Evolutionary conservation across 139 green algal species (phyloP).

Genomic region (Tetraselmis striata): DNA sequence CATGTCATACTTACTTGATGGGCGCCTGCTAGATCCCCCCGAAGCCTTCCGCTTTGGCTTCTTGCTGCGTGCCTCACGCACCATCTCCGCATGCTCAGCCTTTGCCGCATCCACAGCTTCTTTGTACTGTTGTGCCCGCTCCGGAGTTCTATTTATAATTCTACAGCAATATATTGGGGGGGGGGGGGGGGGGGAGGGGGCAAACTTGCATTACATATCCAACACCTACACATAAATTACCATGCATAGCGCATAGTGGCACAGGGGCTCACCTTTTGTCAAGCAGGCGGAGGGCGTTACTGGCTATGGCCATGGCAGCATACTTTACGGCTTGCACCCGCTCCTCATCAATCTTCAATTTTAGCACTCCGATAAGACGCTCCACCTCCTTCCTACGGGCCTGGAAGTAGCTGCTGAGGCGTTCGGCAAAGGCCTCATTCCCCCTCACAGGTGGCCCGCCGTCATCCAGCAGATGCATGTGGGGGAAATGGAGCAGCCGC

Average conservation of each 20-base stretch:
- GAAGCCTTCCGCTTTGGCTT: neutral
- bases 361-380: neutral
- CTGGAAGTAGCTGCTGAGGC: neutral
- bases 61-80: neutral
- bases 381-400: neutral
- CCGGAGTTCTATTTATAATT: neutral
- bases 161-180: neutral
- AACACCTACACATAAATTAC: neutral
- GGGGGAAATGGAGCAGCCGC: neutral
- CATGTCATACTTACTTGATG: neutral
- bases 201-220: neutral
- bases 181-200: too few relatives aligned
- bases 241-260: neutral
- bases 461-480: neutral
- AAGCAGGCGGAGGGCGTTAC: neutral
- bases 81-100: neutral
- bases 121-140: neutral
- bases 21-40: neutral
- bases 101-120: neutral
- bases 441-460: neutral
- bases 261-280: neutral
- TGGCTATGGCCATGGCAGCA: neutral
- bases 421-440: neutral
- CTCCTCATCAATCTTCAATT: neutral
- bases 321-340: neutral